phyloP scores from a whole-genome alignment of 768 basidiomycete genomes.

The Leccinum boreale region DNA sequence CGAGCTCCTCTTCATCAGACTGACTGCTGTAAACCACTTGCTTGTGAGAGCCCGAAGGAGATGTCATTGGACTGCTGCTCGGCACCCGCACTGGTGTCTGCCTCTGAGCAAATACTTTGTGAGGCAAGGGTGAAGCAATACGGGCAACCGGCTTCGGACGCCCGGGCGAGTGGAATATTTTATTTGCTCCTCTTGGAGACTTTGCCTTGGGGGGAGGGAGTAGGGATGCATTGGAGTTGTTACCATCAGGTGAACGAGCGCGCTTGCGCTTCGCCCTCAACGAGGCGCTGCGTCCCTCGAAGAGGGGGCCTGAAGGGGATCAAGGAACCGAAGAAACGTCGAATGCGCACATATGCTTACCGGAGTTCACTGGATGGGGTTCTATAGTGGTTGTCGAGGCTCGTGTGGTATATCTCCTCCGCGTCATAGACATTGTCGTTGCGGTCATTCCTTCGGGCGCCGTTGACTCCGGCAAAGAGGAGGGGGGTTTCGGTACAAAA shows the following conservation, averaged over 20 bases:
- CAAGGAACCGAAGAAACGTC: not conserved
- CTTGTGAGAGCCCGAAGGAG: conserved; percentile 21
- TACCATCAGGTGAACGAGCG: conserved; percentile 22
- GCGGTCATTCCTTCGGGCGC: not conserved
- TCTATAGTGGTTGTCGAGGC: conserved; percentile 1
- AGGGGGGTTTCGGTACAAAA: conserved; percentile 36
- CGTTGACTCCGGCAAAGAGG: conserved; percentile 12
- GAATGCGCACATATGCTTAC: conserved; percentile 13
- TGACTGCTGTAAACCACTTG: conserved; percentile 60
- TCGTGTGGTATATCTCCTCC: conserved; percentile 10
- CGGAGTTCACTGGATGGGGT: conserved; percentile 2
- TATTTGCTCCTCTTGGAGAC: conserved; percentile 22
- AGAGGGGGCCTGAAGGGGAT: conserved; percentile 12
- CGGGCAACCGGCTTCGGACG: conserved; percentile 3
- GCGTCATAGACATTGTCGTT: conserved; percentile 5
- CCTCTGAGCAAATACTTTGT: conserved; percentile 35
- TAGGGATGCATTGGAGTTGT: not conserved
- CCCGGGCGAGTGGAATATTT: conserved; percentile 7
- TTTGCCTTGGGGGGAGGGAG: conserved; percentile 14
- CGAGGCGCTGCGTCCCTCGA: conserved; percentile 9
- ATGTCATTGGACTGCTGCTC: conserved; percentile 4
- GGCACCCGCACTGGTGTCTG: conserved; percentile 2
- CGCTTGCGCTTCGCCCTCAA: conserved; percentile 23
- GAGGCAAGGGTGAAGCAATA: conserved; percentile 11
- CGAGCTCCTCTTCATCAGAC: conserved; percentile 61